These are phyloP conservation scores for Neurospora intermedia DNA, from an alignment of 495 filamentous ascomycete species.

Conservation along the genomic window DNA sequence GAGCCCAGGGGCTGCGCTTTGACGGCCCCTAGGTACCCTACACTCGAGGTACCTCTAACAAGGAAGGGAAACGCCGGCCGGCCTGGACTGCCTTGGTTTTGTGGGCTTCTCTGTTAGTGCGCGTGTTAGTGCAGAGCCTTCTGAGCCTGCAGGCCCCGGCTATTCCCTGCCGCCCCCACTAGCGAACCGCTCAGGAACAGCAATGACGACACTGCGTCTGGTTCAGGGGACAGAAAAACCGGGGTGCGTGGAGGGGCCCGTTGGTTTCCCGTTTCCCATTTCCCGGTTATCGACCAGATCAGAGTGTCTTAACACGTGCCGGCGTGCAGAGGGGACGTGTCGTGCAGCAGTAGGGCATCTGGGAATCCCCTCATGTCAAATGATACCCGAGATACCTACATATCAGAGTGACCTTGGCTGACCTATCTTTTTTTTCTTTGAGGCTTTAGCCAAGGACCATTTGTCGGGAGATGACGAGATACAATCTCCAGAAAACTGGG, in stretches of 20 bases:
- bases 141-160: neutral
- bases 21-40: too few species aligned
- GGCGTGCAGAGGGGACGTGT: neutral
- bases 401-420: neutral
- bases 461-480: neutral
- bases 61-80: neutral
- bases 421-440: neutral
- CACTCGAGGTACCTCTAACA: neutral
- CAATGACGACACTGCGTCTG: neutral
- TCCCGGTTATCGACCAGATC: neutral
- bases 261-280: neutral
- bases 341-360: neutral
- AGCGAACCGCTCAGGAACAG: neutral
- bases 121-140: neutral
- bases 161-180: neutral
- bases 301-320: neutral
- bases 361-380: neutral
- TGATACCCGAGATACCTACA: neutral
- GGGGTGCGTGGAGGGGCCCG: neutral
- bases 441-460: neutral
- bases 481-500: neutral
- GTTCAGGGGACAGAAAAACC: neutral
- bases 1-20: neutral
- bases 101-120: neutral
- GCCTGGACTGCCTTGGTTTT: neutral